Evolutionary conservation across 139 green algal genomes (phyloP).

Genomic region (Astrephomene gubernaculifera): DNA sequence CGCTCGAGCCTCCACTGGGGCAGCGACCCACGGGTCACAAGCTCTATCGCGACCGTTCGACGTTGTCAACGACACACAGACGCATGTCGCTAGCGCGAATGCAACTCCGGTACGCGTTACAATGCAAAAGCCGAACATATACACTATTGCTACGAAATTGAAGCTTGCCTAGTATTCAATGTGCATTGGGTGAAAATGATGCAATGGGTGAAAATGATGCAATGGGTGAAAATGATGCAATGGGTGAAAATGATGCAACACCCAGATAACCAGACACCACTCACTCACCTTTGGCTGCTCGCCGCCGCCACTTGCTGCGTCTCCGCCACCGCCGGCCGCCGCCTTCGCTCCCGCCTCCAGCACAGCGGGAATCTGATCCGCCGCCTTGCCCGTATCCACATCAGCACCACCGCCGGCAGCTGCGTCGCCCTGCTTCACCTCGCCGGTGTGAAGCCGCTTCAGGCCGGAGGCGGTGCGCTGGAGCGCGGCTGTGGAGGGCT

Average conservation of each 20-base stretch:
- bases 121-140: no score
- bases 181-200: background rate
- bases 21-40: background rate
- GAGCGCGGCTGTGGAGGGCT: background rate
- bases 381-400: background rate
- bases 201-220: background rate
- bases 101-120: background rate
- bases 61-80: background rate
- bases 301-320: background rate
- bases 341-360: conserved; percentile 3
- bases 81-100: background rate
- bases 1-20: background rate
- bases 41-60: background rate
- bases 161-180: background rate
- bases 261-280: no score
- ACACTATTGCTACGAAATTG: background rate
- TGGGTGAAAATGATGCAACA: no score
- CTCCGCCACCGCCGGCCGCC: background rate
- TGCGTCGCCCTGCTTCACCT: conserved; percentile 3
- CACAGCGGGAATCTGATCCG: background rate
- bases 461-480: conserved; percentile 12
- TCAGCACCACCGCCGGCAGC: background rate
- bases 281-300: background rate
- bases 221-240: no score
- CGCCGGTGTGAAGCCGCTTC: conserved; percentile 29